Percentiles rank a stretch among this genome's conserved stretches.
phyloP scores from a whole-genome alignment of 805 yeast species.

The Zygotorulaspora sp. region DNA sequence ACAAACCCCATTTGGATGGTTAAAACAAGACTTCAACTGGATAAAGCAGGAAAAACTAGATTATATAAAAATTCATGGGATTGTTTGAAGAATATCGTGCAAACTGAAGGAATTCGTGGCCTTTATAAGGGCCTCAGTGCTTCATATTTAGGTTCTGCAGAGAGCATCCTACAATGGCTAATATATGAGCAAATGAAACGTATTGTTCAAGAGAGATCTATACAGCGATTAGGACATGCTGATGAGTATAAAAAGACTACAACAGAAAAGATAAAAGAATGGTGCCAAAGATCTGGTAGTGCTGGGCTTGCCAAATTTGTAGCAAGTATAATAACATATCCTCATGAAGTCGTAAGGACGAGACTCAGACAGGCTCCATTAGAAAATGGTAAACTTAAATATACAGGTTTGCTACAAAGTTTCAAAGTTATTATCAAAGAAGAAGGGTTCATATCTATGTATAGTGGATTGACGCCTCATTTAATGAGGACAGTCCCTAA shows the following conservation, averaged over 20 bases:
- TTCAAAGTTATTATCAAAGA: slow-evolving; percentile 81
- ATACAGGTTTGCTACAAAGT: slow-evolving; percentile 84
- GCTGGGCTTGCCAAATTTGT: slow-evolving; percentile 95
- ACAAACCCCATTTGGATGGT: slow-evolving; percentile 98
- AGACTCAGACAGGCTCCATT: slow-evolving; percentile 91
- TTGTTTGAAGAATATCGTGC: slow-evolving; percentile 64
- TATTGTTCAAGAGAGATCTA: slow-evolving; percentile 52
- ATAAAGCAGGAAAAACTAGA: slow-evolving; percentile 56
- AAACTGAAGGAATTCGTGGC: slow-evolving; percentile 73
- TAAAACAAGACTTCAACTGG: slow-evolving; percentile 90
- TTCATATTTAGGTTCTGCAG: slow-evolving; percentile 88
- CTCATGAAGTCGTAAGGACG: slow-evolving; percentile 96
- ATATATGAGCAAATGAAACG: slow-evolving; percentile 90
- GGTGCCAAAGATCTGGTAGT: slow-evolving; percentile 95
- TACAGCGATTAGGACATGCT: slow-evolving; percentile 36
- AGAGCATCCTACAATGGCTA: slow-evolving; percentile 94
- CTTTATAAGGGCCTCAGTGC: slow-evolving; percentile 91
- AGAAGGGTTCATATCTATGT: slow-evolving; percentile 90
- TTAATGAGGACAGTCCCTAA: slow-evolving; percentile 95
- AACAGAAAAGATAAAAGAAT: slow-evolving; percentile 67
- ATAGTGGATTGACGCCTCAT: slow-evolving; percentile 97
- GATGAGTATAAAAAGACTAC: slow-evolving; percentile 37
- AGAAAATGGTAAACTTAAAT: slow-evolving; percentile 74
- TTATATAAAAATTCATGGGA: slow-evolving; percentile 81
- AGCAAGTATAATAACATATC: slow-evolving; percentile 90